Base-by-base conservation (phyloP, 2,329 filamentous ascomycete species). In the Dothideomycetes sp. region DNA sequence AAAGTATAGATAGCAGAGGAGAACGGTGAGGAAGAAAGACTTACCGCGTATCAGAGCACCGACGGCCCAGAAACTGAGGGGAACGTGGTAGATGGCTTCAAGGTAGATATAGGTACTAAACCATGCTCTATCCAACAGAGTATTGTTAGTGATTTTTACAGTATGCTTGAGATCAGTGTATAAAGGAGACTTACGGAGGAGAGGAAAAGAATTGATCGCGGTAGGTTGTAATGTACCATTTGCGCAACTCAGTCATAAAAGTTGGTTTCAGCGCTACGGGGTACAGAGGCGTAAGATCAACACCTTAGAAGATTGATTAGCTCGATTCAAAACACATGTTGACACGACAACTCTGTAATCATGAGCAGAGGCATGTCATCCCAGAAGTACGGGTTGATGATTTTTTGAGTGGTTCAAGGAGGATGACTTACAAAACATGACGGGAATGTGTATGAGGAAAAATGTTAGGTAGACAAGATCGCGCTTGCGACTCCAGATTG, bases 201-300 rank as follows among this genome's bases (percentile, higher is more conserved):
- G 62, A 53, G 23, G 68, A 64, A 61, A 82, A 81, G 64, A 80
- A 80, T 39, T 70, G 73, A 53, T 83, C 79, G 11, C 68, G 64
- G 55, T 80, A 81, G 1, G 68, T 79, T 2, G 61, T 54, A 45
- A 80, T 64, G 57, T 82, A 81, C 58, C 64, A 81, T 3, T 60
- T 52, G 44, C 73, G 71, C 2, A 82, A 45, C 0, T 56, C 46
- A 29, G 55, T 55, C 51, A 78, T 69, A 53, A 74, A 64, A 0
- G 58, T 39, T 0, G 72, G 72, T 33, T 64, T 66, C 7, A 78
- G 49, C 25, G 58, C 57, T 4, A 60, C 33, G 2, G 78, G 78
- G 47, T 78, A 79, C 42, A 78, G 63, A n/a, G 70, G 62, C 23
- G 69, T 69, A 11, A 79, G 64, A 51, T 82, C 78, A 52, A 82